Evolutionary conservation across 345 rosid species (phyloP), one percentile per base, ranked within the genome.

Genomic region (Melaleuca quinquenervia): DNA sequence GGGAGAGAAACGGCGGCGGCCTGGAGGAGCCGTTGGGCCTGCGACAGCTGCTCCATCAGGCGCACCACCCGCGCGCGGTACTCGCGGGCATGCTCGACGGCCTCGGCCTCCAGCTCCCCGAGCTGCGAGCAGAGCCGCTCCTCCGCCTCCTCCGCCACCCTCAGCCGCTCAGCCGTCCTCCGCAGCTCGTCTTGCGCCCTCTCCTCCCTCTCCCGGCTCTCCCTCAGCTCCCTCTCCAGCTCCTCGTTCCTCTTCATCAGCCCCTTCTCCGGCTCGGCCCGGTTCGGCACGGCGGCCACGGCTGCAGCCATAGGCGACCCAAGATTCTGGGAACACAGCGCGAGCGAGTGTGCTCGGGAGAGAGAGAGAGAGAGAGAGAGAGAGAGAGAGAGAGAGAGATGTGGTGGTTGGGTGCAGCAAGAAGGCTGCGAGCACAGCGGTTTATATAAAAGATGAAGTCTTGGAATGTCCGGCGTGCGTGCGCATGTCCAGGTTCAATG

Each of bases 91-190:
- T 94, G 93, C 82, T 87, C 85, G 50, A 93, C 89, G 49, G 97
- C 91, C 91, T 96, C 99, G 0, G 98, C 98, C 90, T 96, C 98
- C 9, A 96, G 94, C 90, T 96, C 96, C 0, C 98, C 98, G 1
- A 96, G 94, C 93, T 94, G 96, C 15, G 93, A 90, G 89, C 98
- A 95, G 60, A 96, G 95, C 87, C 93, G 87, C 90, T 96, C 97
- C 92, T 96, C 99, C 1, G 93, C 98, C 60, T 95, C 98, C 88
- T 95, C 98, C 18, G 95, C 95, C 87, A 94, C 92, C 58, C 93
- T 86, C 5, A 96, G 89, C 84, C 95, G 86, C 85, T 93, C 89
- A 91, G 90, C 90, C 1, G 93, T 51, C 86, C 84, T 88, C 80
- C 86, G 85, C 50, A 95, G 92, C 91, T 94, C 97, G 82, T 21